A percentile compares a stretch with the other conserved stretches of the same genome.
Conservation (phyloP, 2,329 filamentous ascomycete genomes). For the Didymella lethalis region DNA sequence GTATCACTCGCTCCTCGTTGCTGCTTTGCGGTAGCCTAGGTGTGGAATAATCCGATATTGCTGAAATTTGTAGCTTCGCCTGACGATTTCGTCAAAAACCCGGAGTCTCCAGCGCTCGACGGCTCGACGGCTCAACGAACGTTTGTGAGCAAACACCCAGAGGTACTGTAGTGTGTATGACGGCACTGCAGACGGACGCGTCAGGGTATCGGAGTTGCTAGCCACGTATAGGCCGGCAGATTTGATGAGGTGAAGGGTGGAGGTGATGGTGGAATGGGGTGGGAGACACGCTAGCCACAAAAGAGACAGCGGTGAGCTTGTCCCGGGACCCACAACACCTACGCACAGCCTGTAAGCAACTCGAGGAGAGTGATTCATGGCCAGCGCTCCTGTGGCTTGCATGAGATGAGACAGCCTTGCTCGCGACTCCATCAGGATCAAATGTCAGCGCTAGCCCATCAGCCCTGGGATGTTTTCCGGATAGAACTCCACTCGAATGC, state of each 20-base stretch:
- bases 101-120: not conserved
- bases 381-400: not conserved
- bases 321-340: not conserved
- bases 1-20: not conserved
- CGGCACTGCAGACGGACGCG: not conserved
- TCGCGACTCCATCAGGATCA: not conserved
- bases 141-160: not conserved
- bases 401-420: not conserved
- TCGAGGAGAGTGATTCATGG: not conserved
- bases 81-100: not conserved
- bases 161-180: not conserved
- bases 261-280: not conserved
- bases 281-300: not conserved
- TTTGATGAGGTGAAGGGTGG: constrained; percentile 1
- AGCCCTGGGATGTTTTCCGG: not conserved
- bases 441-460: not conserved
- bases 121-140: not conserved
- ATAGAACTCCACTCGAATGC: not conserved
- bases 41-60: no score
- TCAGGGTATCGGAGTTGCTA: not conserved
- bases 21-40: not conserved
- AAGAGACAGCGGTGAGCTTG: not conserved
- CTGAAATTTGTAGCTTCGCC: not conserved
- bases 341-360: not conserved
- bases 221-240: not conserved